phyloP scores from a whole-genome alignment of 345 rosid genomes.

The Euphorbia peplus region DNA sequence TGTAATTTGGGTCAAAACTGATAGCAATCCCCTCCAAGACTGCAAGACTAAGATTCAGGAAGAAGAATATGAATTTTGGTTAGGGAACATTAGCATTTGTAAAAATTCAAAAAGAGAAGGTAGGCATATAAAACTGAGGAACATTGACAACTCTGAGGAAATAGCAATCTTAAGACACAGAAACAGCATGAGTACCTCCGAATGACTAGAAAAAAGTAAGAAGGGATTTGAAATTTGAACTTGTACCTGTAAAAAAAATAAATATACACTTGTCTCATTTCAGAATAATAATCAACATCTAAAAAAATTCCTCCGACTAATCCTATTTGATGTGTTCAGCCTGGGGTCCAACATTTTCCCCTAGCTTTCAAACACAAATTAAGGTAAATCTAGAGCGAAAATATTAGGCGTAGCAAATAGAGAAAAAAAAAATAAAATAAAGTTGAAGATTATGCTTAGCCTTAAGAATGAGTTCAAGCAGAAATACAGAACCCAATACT shows the following conservation, averaged over 20 bases:
- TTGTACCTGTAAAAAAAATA: constrained; percentile 67
- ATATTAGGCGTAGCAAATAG: too few relatives aligned
- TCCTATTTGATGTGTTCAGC: not conserved
- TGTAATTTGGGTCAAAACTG: constrained; percentile 70
- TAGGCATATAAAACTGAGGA: not conserved
- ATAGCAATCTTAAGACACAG: not conserved
- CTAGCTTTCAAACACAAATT: too few relatives aligned
- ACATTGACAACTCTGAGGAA: not conserved
- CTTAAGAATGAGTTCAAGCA: too few relatives aligned
- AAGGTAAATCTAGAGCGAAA: too few relatives aligned
- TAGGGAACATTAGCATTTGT: not conserved
- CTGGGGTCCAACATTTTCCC: not conserved
- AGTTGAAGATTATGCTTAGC: too few relatives aligned
- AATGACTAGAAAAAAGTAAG: constrained; percentile 90
- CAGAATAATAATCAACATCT: not conserved
- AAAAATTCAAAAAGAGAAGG: constrained; percentile 1
- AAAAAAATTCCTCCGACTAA: not conserved
- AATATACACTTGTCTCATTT: not conserved
- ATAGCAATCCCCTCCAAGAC: constrained; percentile 96
- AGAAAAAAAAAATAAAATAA: too few relatives aligned
- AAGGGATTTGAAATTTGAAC: constrained; percentile 89
- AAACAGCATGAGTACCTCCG: constrained; percentile 55
- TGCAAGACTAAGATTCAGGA: constrained; percentile 61
- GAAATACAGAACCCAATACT: too few relatives aligned
- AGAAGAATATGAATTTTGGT: constrained; percentile 5